Percentiles rank a stretch among this genome's conserved stretches.
These are phyloP conservation scores for Ramalina peruviana DNA, from an alignment of 495 filamentous ascomycete genomes.

Conservation along the genomic window DNA sequence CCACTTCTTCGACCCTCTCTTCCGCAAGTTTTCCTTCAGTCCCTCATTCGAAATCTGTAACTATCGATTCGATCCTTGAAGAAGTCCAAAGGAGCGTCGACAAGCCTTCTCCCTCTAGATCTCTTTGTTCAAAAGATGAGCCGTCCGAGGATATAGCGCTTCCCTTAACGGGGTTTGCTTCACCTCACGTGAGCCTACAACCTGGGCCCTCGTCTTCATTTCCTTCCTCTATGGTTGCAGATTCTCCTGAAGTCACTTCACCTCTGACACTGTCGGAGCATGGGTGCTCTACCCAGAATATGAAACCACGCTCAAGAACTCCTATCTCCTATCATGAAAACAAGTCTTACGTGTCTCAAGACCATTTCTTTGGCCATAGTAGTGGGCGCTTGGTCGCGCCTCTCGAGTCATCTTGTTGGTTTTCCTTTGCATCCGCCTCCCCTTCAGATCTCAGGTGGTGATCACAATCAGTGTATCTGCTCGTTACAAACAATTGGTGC, in stretches of 20 bases:
- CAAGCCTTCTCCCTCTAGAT: too few species aligned
- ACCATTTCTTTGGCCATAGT: slow-evolving; percentile 42
- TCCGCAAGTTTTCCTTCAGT: slow-evolving; percentile 11
- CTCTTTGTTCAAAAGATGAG: too few species aligned
- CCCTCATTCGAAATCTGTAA: slow-evolving; percentile 11
- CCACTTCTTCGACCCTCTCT: slow-evolving; percentile 18
- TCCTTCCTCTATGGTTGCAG: too few species aligned
- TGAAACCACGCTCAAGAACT: background rate
- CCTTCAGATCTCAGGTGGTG: background rate
- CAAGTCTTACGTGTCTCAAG: slow-evolving; percentile 17
- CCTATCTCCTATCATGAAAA: slow-evolving; percentile 13
- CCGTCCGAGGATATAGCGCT: too few species aligned
- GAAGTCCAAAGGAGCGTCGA: slow-evolving; percentile 14
- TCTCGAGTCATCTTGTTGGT: slow-evolving; percentile 48
- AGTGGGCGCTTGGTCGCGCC: slow-evolving; percentile 48
- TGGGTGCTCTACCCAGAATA: too few species aligned
- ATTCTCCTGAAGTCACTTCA: too few species aligned
- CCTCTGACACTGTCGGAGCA: too few species aligned
- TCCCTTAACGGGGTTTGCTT: too few species aligned
- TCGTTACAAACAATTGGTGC: background rate
- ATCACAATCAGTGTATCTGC: background rate
- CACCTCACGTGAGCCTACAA: too few species aligned
- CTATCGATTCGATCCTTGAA: slow-evolving; percentile 19
- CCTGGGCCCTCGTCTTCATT: too few species aligned
- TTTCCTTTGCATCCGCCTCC: slow-evolving; percentile 29